A percentile compares a stretch with the other conserved stretches of the same genome.
These are phyloP conservation scores for Colletotrichum sp. DNA, from an alignment of 2,329 filamentous ascomycete species.

Conservation along the genomic window DNA sequence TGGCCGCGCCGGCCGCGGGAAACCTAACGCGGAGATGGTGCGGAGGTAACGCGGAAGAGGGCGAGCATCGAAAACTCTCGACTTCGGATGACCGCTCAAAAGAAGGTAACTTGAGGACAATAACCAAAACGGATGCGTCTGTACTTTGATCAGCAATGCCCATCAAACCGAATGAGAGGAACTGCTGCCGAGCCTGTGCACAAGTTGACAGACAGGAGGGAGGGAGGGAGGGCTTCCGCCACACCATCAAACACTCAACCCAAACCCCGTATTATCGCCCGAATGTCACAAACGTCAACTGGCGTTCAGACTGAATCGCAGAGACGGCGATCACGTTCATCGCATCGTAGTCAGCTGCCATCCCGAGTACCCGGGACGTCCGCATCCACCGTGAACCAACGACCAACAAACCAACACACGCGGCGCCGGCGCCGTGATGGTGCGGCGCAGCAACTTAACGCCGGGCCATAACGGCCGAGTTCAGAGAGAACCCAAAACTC, in stretches of 20 bases:
- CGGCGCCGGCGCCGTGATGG: neutral
- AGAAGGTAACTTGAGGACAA: accelerated
- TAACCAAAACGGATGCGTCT: neutral
- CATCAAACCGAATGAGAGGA: neutral
- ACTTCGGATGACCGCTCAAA: neutral
- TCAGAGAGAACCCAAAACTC: neutral
- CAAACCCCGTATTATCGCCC: neutral
- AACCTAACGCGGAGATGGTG: neutral
- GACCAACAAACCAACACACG: neutral
- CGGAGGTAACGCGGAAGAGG: neutral
- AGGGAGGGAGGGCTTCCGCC: neutral
- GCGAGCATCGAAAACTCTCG: neutral
- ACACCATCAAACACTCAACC: neutral
- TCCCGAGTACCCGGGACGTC: neutral
- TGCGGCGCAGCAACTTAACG: neutral
- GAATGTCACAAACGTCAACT: neutral
- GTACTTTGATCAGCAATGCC: neutral
- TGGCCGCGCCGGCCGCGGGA: neutral
- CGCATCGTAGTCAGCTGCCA: neutral
- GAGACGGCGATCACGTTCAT: neutral
- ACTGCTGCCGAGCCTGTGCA: neutral
- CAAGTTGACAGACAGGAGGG: neutral
- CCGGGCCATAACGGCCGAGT: neutral
- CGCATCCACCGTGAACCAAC: neutral
- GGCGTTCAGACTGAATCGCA: neutral